A percentile compares a stretch with the other conserved stretches of the same genome.
These are phyloP conservation scores for Lippia alba DNA, from an alignment of 305 asterid genomes.

Conservation along the genomic window DNA sequence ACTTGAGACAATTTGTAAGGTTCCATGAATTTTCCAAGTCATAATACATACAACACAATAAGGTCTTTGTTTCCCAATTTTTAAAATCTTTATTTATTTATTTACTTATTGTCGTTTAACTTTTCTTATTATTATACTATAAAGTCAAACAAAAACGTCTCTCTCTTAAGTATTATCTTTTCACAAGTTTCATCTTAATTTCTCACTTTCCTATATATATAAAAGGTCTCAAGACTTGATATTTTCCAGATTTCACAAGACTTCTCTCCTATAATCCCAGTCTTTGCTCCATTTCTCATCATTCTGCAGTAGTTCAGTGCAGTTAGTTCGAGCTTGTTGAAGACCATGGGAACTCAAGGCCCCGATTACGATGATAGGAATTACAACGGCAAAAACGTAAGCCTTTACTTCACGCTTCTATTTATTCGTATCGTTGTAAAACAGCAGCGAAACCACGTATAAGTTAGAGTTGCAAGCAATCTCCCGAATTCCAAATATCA, in stretches of 20 bases:
- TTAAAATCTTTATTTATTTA: neutral
- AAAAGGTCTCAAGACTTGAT: neutral
- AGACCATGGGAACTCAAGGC: constrained; percentile 16
- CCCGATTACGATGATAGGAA: neutral
- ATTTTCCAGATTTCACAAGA: neutral
- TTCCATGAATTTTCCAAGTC: constrained; percentile 30
- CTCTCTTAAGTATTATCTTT: neutral
- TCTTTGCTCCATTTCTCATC: neutral
- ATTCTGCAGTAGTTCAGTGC: neutral
- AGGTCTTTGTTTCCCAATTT: constrained; percentile 13
- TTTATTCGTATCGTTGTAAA: too few species aligned
- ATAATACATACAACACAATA: constrained; percentile 1
- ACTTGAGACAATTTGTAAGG: constrained; percentile 9
- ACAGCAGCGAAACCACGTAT: too few species aligned
- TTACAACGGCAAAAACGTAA: neutral
- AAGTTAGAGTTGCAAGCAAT: too few species aligned
- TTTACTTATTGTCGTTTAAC: neutral
- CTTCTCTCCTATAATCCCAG: neutral
- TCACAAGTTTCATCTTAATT: neutral
- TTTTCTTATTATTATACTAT: too few species aligned
- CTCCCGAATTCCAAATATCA: too few species aligned
- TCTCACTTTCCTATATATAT: neutral
- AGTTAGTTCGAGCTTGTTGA: neutral
- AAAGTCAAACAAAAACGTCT: constrained; percentile 38
- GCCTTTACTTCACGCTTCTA: neutral